Percentiles rank a stretch among this genome's conserved stretches.
Conservation (phyloP, 768 basidiomycete species). For the Pleurotus salmoneostramineus region DNA sequence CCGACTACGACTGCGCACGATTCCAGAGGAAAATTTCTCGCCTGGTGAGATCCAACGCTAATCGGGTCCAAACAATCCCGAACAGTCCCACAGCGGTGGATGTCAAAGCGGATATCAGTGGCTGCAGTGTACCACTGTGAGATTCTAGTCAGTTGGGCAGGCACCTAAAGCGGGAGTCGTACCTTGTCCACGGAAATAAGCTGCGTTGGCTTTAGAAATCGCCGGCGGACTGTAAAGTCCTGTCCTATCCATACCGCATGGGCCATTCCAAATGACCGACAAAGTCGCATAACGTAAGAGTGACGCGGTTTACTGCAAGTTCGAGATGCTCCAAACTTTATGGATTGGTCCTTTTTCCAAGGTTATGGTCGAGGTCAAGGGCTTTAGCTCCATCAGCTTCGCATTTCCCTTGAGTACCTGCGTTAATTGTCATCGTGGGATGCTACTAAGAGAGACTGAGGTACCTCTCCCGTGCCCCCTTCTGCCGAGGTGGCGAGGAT, state of each 20-base stretch:
- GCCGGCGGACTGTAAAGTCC: not conserved
- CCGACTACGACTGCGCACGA: too few relatives aligned
- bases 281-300: too few relatives aligned
- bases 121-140: not conserved
- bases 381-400: not conserved
- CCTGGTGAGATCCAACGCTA: not conserved
- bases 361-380: too few relatives aligned
- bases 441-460: not conserved
- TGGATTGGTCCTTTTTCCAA: too few relatives aligned
- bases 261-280: too few relatives aligned
- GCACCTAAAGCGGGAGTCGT: not conserved
- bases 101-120: not conserved
- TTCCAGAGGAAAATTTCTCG: too few relatives aligned
- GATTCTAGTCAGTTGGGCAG: not conserved
- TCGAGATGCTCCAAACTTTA: too few relatives aligned
- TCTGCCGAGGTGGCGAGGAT: not conserved
- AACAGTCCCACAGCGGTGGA: not conserved
- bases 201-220: too few relatives aligned
- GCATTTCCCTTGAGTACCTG: not conserved
- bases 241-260: not conserved
- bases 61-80: not conserved
- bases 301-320: too few relatives aligned
- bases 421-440: not conserved
- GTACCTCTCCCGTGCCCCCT: too few relatives aligned
- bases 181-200: not conserved